These are phyloP conservation scores for Hypholoma fasciculare DNA, from an alignment of 768 basidiomycete genomes.

Conservation along the genomic window DNA sequence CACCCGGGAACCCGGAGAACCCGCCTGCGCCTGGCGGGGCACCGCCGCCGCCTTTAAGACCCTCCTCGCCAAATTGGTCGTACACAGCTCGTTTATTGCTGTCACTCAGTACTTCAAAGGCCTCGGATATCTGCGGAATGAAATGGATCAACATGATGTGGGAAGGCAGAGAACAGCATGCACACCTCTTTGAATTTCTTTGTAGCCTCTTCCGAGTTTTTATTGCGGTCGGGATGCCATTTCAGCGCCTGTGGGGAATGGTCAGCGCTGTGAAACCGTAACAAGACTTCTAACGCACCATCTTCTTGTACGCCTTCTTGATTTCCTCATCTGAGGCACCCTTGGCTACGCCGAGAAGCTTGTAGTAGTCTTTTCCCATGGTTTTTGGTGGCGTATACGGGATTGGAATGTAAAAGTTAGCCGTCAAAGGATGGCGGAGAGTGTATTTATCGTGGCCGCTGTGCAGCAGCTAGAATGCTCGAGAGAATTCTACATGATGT, in stretches of 20 bases:
- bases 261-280: constrained; percentile 5
- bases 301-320: constrained; percentile 95
- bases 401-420: neutral
- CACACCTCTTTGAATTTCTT: constrained; percentile 91
- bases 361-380: constrained; percentile 92
- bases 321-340: constrained; percentile 82
- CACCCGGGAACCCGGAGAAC: constrained; percentile 43
- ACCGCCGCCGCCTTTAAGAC: constrained; percentile 75
- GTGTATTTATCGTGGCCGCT: constrained; percentile 14
- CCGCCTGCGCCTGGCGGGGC: constrained; percentile 52
- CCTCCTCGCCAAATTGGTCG: constrained; percentile 95
- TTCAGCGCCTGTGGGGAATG: constrained; percentile 66
- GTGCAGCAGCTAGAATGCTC: constrained; percentile 7
- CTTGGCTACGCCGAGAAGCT: constrained; percentile 71
- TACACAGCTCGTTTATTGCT: constrained; percentile 82
- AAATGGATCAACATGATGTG: neutral
- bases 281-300: constrained; percentile 43
- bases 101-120: constrained; percentile 93
- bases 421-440: constrained; percentile 3
- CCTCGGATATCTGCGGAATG: constrained; percentile 76
- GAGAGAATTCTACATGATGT: constrained; percentile 32
- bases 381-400: constrained; percentile 9
- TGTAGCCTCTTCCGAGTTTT: constrained; percentile 80
- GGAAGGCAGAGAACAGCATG: neutral
- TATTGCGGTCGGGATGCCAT: constrained; percentile 95